Conservation (phyloP, 2,329 filamentous ascomycete genomes). For the Dactylellina haptotyla region DNA sequence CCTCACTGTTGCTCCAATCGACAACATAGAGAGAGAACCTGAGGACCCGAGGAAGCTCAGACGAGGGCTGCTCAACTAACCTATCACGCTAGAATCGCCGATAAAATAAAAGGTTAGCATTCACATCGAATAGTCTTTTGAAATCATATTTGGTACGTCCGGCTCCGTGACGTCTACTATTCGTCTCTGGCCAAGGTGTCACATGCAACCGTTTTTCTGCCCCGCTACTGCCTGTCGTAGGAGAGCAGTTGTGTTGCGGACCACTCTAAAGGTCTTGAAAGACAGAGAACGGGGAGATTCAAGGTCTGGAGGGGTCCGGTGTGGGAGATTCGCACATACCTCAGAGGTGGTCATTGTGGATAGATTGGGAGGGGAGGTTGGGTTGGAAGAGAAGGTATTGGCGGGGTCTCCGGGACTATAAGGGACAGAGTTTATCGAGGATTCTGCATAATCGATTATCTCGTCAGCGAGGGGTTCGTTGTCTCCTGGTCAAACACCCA, state of each 20-base stretch:
- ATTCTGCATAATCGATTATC: slow-evolving; percentile 53
- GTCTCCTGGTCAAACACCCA: slow-evolving; percentile 48
- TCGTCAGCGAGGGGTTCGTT: slow-evolving; percentile 54
- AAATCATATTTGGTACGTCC: not conserved
- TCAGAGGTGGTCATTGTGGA: slow-evolving; percentile 49
- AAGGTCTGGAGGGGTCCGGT: not conserved
- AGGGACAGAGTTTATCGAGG: slow-evolving; percentile 45
- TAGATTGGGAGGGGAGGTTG: slow-evolving; percentile 21
- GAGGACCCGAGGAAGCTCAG: slow-evolving; percentile 39
- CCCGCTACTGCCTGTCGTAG: slow-evolving; percentile 18
- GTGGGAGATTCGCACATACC: slow-evolving; percentile 29
- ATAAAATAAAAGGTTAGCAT: slow-evolving; percentile 62
- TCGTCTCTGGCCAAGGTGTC: slow-evolving; percentile 34
- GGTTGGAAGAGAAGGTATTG: slow-evolving; percentile 8
- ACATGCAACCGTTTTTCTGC: slow-evolving; percentile 49
- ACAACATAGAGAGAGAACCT: slow-evolving; percentile 29
- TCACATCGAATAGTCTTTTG: slow-evolving; percentile 6
- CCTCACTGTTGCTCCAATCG: too few species aligned
- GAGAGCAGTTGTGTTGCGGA: slow-evolving; percentile 41
- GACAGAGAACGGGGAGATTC: not conserved
- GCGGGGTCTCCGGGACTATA: slow-evolving; percentile 29
- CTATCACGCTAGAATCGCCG: slow-evolving; percentile 75
- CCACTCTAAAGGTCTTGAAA: slow-evolving; percentile 8
- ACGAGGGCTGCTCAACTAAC: slow-evolving; percentile 64
- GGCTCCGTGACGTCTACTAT: not conserved